phyloP scores from a whole-genome alignment of 305 asterid species.

The Coffea humblotiana region DNA sequence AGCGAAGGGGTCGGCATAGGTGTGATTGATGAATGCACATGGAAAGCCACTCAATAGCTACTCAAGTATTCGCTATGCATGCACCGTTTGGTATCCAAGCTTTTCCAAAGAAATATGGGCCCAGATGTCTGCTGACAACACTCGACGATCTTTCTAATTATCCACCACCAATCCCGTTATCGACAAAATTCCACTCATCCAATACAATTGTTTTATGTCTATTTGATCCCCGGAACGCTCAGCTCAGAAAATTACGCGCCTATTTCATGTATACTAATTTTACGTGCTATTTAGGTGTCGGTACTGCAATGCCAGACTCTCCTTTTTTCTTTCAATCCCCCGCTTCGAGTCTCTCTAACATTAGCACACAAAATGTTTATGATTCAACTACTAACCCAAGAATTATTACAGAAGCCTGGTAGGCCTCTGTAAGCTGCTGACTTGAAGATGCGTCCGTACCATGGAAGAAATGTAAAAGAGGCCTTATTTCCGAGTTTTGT shows the following conservation, averaged over 20 bases:
- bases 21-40: conserved; percentile 24
- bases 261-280: not conserved
- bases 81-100: conserved; percentile 11
- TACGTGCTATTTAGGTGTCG: not conserved
- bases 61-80: conserved; percentile 16
- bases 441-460: not conserved
- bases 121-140: conserved; percentile 23
- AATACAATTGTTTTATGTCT: not conserved
- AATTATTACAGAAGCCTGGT: not conserved
- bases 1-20: not conserved
- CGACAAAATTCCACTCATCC: not conserved
- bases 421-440: not conserved
- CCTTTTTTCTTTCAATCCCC: not conserved
- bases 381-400: not conserved
- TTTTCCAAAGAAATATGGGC: conserved; percentile 12
- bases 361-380: not conserved
- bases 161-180: not conserved
- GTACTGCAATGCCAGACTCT: not conserved
- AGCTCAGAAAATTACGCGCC: not conserved
- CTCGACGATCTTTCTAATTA: not conserved
- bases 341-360: not conserved
- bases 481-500: not conserved
- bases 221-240: not conserved
- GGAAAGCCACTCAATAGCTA: conserved; percentile 28
- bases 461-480: not conserved